phyloP scores from a whole-genome alignment of 352 stramenopile genomes.

The Pythium angustatum region DNA sequence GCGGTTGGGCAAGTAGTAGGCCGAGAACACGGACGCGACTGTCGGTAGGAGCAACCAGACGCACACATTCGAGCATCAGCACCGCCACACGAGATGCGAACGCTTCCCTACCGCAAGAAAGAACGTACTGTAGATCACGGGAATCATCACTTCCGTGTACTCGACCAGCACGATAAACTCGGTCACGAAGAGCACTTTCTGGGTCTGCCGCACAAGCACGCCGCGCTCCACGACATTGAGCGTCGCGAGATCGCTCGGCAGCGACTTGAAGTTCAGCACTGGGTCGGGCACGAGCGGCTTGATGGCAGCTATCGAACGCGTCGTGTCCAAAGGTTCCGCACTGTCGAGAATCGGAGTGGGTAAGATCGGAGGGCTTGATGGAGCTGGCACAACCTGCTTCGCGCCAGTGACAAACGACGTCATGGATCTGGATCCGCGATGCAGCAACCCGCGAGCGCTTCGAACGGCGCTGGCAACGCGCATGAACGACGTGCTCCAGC shows the following conservation, averaged over 20 bases:
- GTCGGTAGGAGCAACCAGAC: background rate
- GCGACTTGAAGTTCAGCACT: background rate
- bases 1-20: conserved; percentile 30
- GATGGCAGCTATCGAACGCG: background rate
- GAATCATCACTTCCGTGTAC: conserved; percentile 42
- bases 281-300: background rate
- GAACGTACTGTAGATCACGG: conserved; percentile 30
- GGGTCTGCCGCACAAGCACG: conserved; percentile 21
- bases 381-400: background rate
- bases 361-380: background rate
- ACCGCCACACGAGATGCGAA: too few relatives aligned
- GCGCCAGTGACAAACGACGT: background rate
- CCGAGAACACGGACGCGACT: conserved; percentile 19
- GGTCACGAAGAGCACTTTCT: conserved; percentile 30
- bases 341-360: background rate
- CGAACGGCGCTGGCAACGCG: background rate
- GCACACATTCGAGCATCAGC: background rate
- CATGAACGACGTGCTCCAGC: background rate
- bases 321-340: background rate
- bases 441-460: background rate
- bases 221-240: conserved; percentile 18
- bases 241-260: conserved; percentile 4
- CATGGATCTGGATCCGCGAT: background rate
- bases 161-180: conserved; percentile 43
- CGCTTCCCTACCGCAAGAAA: conserved; percentile 2